These are phyloP conservation scores for Hydnum rufescens DNA, from an alignment of 768 basidiomycete species.

Conservation along the genomic window DNA sequence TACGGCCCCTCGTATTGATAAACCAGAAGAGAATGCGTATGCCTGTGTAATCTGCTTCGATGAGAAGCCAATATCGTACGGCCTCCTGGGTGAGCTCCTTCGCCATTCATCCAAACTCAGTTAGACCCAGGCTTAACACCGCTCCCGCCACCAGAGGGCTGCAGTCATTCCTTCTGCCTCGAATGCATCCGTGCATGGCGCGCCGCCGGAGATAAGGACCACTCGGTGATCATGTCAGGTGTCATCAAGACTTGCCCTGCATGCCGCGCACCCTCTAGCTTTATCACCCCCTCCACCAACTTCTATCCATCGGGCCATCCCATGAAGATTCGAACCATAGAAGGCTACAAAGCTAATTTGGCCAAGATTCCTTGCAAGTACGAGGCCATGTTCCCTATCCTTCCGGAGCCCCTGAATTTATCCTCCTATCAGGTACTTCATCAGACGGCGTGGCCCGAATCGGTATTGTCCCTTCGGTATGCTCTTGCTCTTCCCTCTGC, in stretches of 20 bases:
- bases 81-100: conserved; percentile 7
- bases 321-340: conserved; percentile 5
- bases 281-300: conserved; percentile 7
- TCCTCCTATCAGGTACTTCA: too few species aligned
- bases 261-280: conserved; percentile 6
- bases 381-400: background rate
- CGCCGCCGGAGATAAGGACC: conserved; percentile 3
- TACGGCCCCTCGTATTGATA: background rate
- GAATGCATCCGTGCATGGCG: conserved; percentile 8
- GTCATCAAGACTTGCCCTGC: conserved; percentile 8
- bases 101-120: too few species aligned
- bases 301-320: conserved; percentile 6
- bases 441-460: too few species aligned
- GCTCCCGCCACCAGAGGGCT: conserved; percentile 2
- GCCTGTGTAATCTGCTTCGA: conserved; percentile 9
- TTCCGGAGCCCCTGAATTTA: background rate
- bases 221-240: background rate
- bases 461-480: conserved; percentile 1
- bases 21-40: conserved; percentile 2
- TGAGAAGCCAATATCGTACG: conserved; percentile 2
- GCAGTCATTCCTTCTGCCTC: conserved; percentile 9
- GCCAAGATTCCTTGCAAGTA: conserved; percentile 8
- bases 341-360: conserved; percentile 6
- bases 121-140: background rate
- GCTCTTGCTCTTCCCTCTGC: background rate